Evolutionary conservation across 1,284 basidiomycete genomes (phyloP), one percentile per base, ranked within the genome.

Genomic region (Cryptococcus maquisensis): DNA sequence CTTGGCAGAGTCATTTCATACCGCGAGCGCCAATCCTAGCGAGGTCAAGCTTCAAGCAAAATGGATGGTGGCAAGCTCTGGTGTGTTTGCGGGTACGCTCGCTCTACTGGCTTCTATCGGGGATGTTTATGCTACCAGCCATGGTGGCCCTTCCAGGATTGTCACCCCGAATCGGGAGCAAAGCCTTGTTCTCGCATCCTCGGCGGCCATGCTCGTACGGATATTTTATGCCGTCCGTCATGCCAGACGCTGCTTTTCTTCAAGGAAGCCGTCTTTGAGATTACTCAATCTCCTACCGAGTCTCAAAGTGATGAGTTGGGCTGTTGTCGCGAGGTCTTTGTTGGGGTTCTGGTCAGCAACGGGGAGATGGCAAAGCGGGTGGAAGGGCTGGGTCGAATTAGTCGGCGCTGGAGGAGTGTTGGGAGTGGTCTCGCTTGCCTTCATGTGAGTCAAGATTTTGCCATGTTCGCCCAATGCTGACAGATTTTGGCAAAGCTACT

Each of bases 1-100:
- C 3, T 83, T 88, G 1, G 78, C 94, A 21, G 93, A 97, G 72
- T 88, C 91, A 0, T 94, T 94, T 75, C 81, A 93, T 61, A 84
- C 88, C 2, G 87, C 89, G 49, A 84, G 85, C 1, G 88, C 90
- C 0, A 57, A 60, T 1, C 68, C 73, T 0, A 51, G 18, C 0
- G 57, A 73, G 53, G 63, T 75, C 37, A 61, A 60, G 15, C 51
- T 13, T 4, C 73, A 75, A 54, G 66, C 65, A 1, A 57, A 51
- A 44, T 69, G 64, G 61, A 75, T 75, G 73, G 51, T 69, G 35
- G 63, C 52, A 1, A 61, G 59, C 16, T 70, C 67, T 1, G 59
- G 35, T 1, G 61, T 60, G 16, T 75, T 75, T 43, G 68, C 65
- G 0, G 42, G 36, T 6, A 39, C 59, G 3, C 56, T 74, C 8